phyloP scores from a whole-genome alignment of 768 basidiomycete genomes.

The Hemileccinum impolitum region DNA sequence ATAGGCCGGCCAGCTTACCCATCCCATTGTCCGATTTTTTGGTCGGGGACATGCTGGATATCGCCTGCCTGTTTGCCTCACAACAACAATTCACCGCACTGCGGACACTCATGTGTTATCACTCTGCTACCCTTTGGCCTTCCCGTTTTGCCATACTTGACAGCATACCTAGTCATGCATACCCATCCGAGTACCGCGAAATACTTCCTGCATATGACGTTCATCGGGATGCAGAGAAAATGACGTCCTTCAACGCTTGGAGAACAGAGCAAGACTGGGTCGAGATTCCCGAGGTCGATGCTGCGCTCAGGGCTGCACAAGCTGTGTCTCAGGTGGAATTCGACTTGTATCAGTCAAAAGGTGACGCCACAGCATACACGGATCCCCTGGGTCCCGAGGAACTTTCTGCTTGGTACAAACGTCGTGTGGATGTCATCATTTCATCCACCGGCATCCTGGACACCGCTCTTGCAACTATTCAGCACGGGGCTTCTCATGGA shows the following conservation, averaged over 20 bases:
- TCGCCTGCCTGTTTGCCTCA: slow-evolving; percentile 67
- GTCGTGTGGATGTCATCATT: slow-evolving; percentile 60
- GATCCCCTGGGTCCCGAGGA: slow-evolving; percentile 25
- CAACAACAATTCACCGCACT: slow-evolving; percentile 57
- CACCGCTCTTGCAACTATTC: slow-evolving; percentile 71
- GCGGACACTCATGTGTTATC: slow-evolving; percentile 52
- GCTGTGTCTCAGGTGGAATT: slow-evolving; percentile 8
- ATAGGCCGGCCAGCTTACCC: slow-evolving; percentile 33
- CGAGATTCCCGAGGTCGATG: slow-evolving; percentile 44
- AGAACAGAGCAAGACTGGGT: slow-evolving; percentile 56
- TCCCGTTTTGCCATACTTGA: slow-evolving; percentile 68
- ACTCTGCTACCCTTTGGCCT: slow-evolving; percentile 59
- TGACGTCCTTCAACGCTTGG: slow-evolving; percentile 38
- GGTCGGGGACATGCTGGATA: slow-evolving; percentile 48
- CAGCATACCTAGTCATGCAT: slow-evolving; percentile 68
- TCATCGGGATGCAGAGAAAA: slow-evolving; percentile 42
- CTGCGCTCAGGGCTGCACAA: slow-evolving; percentile 36
- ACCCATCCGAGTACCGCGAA: slow-evolving; percentile 57
- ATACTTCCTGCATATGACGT: slow-evolving; percentile 64
- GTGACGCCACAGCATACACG: slow-evolving; percentile 3
- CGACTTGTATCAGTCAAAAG: slow-evolving; percentile 11
- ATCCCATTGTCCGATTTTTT: slow-evolving; percentile 67
- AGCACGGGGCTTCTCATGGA: slow-evolving; percentile 82
- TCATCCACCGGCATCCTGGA: slow-evolving; percentile 72
- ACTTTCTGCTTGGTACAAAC: slow-evolving; percentile 73